Percentiles rank a stretch among this genome's conserved stretches.
Conservation (phyloP, 192 early-diverging fungal genomes). For the Chytriomyces hyalinus region DNA sequence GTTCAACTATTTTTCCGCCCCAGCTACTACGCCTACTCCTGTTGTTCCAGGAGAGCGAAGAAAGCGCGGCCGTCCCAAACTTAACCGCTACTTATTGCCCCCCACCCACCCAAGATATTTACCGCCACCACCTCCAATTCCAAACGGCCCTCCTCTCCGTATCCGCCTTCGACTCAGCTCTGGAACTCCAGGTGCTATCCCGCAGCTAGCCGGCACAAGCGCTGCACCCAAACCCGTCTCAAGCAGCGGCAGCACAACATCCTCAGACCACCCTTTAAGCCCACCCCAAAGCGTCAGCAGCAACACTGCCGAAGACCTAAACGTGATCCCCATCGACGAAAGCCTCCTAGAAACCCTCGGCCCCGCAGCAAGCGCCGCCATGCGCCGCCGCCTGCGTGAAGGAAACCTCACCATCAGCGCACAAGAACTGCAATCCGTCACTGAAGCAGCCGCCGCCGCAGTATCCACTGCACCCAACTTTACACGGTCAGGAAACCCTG, state of each 20-base stretch:
- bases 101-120: slow-evolving; percentile 13
- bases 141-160: neutral
- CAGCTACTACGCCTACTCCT: neutral
- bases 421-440: neutral
- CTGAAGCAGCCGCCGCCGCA: neutral
- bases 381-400: slow-evolving; percentile 13
- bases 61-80: slow-evolving; percentile 23
- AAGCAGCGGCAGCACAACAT: neutral
- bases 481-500: neutral
- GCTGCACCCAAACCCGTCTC: neutral
- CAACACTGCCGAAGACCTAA: slow-evolving; percentile 45
- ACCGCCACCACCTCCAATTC: neutral
- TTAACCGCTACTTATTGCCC: slow-evolving; percentile 22
- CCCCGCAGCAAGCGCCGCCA: slow-evolving; percentile 12
- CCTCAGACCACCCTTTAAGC: slow-evolving; percentile 6
- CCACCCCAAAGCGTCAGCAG: slow-evolving; percentile 61
- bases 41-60: neutral
- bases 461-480: neutral
- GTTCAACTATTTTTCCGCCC: neutral
- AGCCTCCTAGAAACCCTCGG: slow-evolving; percentile 70
- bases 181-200: neutral
- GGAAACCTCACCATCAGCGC: neutral
- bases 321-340: slow-evolving; percentile 63
- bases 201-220: no score
- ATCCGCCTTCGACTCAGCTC: neutral